Conservation (phyloP, 2,329 filamentous ascomycete species). For the Hirsutella minnesotensis region DNA sequence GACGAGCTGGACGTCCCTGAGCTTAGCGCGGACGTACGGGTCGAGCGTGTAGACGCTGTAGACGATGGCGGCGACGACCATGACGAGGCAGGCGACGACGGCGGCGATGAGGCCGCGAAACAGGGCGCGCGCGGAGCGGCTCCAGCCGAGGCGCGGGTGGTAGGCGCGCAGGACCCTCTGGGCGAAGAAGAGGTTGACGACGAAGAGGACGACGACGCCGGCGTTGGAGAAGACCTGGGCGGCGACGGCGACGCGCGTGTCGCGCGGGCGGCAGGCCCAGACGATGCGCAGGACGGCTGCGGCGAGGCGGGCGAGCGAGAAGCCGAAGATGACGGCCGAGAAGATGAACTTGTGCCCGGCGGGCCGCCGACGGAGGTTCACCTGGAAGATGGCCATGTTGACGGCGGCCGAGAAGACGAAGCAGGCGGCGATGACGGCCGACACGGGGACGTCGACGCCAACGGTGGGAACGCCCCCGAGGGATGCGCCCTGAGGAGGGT, state of each 20-base stretch:
- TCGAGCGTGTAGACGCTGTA: slow-evolving; percentile 57
- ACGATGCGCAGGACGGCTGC: slow-evolving; percentile 40
- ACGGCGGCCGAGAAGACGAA: slow-evolving; percentile 39
- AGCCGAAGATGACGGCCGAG: slow-evolving; percentile 44
- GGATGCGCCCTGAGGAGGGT: slow-evolving; percentile 28
- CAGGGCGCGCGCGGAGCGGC: slow-evolving; percentile 30
- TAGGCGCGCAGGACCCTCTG: slow-evolving; percentile 64
- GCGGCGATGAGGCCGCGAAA: slow-evolving; percentile 49
- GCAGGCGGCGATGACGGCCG: slow-evolving; percentile 47
- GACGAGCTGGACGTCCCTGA: slow-evolving; percentile 54
- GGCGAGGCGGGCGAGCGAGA: slow-evolving; percentile 41
- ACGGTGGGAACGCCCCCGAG: slow-evolving; percentile 47
- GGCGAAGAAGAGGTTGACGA: slow-evolving; percentile 67
- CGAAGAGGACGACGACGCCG: slow-evolving; percentile 62
- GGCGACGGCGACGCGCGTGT: slow-evolving; percentile 37
- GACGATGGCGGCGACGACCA: slow-evolving; percentile 53
- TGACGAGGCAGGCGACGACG: slow-evolving; percentile 47
- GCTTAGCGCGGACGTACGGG: slow-evolving; percentile 30
- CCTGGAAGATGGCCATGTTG: slow-evolving; percentile 47
- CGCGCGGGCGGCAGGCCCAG: slow-evolving; percentile 32
- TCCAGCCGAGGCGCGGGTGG: slow-evolving; percentile 63
- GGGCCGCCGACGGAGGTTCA: slow-evolving; percentile 22
- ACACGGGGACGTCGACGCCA: slow-evolving; percentile 52
- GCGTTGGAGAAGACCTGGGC: slow-evolving; percentile 60
- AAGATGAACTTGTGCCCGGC: slow-evolving; percentile 43